Conservation (phyloP, 1,284 basidiomycete species). For the Meira miltonrushii region DNA sequence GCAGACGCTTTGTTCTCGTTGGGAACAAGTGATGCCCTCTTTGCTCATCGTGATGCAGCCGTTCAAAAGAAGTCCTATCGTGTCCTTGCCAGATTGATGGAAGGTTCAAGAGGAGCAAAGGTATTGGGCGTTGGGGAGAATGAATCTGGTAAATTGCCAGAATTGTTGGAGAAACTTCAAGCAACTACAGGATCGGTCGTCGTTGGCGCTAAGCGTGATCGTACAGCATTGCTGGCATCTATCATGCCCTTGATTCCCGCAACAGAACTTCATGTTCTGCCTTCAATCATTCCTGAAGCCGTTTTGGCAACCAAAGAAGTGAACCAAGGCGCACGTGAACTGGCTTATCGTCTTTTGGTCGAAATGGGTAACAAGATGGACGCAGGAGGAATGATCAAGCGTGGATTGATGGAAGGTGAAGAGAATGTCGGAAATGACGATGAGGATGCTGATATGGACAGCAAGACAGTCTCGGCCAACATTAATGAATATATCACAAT, state of each 20-base stretch:
- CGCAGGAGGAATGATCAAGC: conserved; percentile 75
- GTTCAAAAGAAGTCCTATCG: conserved; percentile 96
- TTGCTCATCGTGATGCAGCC: conserved; percentile 65
- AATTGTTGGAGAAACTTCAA: conserved; percentile 37
- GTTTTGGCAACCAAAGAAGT: conserved; percentile 97
- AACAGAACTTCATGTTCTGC: conserved; percentile 74
- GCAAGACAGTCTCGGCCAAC: conserved; percentile 63
- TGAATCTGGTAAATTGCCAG: conserved; percentile 18
- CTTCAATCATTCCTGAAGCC: conserved; percentile 85
- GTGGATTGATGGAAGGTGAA: conserved; percentile 70
- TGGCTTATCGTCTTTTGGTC: conserved; percentile 85
- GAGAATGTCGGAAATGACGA: conserved; percentile 18
- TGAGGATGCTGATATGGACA: conserved; percentile 24
- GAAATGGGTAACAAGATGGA: conserved; percentile 90
- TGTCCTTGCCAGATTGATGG: conserved; percentile 63
- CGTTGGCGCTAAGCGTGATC: conserved; percentile 79
- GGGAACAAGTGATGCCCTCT: conserved; percentile 58
- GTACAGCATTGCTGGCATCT: conserved; percentile 69
- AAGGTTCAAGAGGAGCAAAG: conserved; percentile 23
- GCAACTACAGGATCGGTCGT: conserved; percentile 58
- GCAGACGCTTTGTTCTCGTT: conserved; percentile 57
- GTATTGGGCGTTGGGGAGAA: conserved; percentile 20
- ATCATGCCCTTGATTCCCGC: conserved; percentile 70
- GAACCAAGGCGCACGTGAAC: conserved; percentile 81
- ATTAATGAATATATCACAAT: conserved; percentile 94